These are phyloP conservation scores for Aspergillus sp. DNA, from an alignment of 2,329 filamentous ascomycete genomes.

Conservation along the genomic window DNA sequence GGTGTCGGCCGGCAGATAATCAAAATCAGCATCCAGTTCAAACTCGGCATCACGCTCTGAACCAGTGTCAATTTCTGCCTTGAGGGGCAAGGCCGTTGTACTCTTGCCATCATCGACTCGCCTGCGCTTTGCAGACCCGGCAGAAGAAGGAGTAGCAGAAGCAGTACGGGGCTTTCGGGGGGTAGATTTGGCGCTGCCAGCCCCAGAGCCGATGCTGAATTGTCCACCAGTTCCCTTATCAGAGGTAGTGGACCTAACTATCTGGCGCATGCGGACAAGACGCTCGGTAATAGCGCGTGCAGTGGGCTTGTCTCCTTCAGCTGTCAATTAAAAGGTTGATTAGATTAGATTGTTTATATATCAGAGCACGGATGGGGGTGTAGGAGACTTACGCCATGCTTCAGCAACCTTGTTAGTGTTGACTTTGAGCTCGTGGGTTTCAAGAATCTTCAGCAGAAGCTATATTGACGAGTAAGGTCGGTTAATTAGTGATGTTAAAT, in stretches of 20 bases:
- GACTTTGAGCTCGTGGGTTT: constrained; percentile 38
- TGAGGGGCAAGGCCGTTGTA: neutral
- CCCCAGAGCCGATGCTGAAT: constrained; percentile 17
- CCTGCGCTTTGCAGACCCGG: constrained; percentile 21
- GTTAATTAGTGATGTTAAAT: neutral
- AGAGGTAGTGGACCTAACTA: constrained; percentile 11
- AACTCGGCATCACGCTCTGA: neutral
- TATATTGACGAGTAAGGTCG: constrained; percentile 14
- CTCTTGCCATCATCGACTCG: constrained; percentile 2
- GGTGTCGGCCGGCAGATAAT: neutral
- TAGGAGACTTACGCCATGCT: constrained; percentile 39
- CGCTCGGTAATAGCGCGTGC: constrained; percentile 42
- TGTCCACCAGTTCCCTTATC: neutral
- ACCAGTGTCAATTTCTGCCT: neutral
- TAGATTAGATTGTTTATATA: neutral
- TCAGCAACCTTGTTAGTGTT: constrained; percentile 35
- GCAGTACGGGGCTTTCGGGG: constrained; percentile 14
- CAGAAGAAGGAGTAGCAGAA: constrained; percentile 7
- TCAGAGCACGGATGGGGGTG: too few species aligned
- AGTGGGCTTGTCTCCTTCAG: constrained; percentile 30
- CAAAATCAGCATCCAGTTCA: neutral
- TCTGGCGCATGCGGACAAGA: constrained; percentile 35
- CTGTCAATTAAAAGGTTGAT: neutral
- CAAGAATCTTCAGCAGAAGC: constrained; percentile 43
- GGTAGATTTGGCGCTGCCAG: constrained; percentile 9